These are phyloP conservation scores for Sordariomycetes sp. DNA, from an alignment of 2,329 filamentous ascomycete species.

Conservation along the genomic window DNA sequence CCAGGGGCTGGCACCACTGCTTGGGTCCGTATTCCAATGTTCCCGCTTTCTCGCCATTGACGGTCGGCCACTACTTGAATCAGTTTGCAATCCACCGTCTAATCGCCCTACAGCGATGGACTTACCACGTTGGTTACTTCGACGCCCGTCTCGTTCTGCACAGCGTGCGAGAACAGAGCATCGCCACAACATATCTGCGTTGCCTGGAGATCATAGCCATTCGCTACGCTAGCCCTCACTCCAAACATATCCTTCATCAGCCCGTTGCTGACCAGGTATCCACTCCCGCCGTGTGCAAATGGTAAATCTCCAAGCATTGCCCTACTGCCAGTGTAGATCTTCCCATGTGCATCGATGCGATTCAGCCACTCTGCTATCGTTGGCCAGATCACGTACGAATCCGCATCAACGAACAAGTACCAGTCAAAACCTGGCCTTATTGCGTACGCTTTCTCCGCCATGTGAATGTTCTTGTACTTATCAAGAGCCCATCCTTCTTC, in stretches of 20 bases:
- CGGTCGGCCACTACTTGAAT: constrained; percentile 34
- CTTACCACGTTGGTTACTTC: constrained; percentile 31
- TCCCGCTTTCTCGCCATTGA: constrained; percentile 46
- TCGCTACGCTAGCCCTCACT: constrained; percentile 30
- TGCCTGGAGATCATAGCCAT: constrained; percentile 33
- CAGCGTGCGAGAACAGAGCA: constrained; percentile 33
- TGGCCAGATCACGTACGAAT: constrained; percentile 47
- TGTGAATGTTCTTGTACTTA: constrained; percentile 55
- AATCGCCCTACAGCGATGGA: constrained; percentile 4
- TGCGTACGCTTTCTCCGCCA: constrained; percentile 43
- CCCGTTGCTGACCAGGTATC: constrained; percentile 41
- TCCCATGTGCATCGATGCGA: constrained; percentile 29
- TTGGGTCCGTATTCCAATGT: constrained; percentile 34
- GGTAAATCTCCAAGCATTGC: constrained; percentile 28
- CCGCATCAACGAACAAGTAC: constrained; percentile 52
- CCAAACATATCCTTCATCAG: constrained; percentile 38
- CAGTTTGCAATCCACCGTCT: constrained; percentile 4
- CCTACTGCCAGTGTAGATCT: constrained; percentile 40
- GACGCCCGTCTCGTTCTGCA: constrained; percentile 33
- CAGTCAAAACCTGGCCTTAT: constrained; percentile 43
- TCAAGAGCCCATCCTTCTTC: constrained; percentile 42
- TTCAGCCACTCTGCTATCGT: constrained; percentile 40
- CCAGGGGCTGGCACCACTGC: constrained; percentile 47
- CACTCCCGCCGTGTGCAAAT: constrained; percentile 49
- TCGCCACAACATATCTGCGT: constrained; percentile 41